Conservation (phyloP, 2,329 filamentous ascomycete species). For the Penicillium crustosum region DNA sequence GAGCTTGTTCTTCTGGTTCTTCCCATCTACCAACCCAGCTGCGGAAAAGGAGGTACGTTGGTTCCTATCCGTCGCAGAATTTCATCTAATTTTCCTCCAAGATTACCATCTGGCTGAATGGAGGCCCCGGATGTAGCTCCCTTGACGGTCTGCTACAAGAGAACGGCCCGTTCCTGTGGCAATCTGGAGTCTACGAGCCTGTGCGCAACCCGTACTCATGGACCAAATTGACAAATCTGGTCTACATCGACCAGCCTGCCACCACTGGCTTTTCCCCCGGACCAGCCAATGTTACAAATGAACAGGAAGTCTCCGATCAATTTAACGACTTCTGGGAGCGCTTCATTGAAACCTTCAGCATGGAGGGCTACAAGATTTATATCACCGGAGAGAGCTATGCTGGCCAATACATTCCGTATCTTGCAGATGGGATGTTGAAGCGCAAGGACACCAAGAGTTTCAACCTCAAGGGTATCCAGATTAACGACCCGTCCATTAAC, state of each 20-base stretch:
- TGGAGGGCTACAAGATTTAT: constrained; percentile 68
- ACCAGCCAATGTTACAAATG: constrained; percentile 61
- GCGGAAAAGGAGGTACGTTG: constrained; percentile 41
- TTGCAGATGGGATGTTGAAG: constrained; percentile 70
- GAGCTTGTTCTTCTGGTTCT: constrained; percentile 53
- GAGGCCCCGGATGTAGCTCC: constrained; percentile 56
- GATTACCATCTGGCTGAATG: constrained; percentile 49
- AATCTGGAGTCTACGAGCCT: constrained; percentile 65
- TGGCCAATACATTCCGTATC: constrained; percentile 68
- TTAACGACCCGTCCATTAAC: constrained; percentile 69
- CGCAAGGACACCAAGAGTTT: constrained; percentile 66
- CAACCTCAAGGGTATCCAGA: constrained; percentile 66
- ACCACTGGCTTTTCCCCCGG: constrained; percentile 70
- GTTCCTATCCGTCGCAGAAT: not conserved
- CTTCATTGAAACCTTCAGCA: constrained; percentile 68
- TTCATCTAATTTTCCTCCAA: constrained; percentile 4
- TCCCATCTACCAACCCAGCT: constrained; percentile 45
- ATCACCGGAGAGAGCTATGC: constrained; percentile 73
- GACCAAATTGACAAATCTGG: constrained; percentile 70
- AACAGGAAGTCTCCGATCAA: constrained; percentile 67
- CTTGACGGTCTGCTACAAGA: constrained; percentile 70
- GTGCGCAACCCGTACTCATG: constrained; percentile 68
- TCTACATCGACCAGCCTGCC: constrained; percentile 56
- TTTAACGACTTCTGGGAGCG: constrained; percentile 77
- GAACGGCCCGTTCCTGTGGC: constrained; percentile 71